These are phyloP conservation scores for Saccharomycopsis sp. DNA, from an alignment of 805 yeast species.

Conservation along the genomic window DNA sequence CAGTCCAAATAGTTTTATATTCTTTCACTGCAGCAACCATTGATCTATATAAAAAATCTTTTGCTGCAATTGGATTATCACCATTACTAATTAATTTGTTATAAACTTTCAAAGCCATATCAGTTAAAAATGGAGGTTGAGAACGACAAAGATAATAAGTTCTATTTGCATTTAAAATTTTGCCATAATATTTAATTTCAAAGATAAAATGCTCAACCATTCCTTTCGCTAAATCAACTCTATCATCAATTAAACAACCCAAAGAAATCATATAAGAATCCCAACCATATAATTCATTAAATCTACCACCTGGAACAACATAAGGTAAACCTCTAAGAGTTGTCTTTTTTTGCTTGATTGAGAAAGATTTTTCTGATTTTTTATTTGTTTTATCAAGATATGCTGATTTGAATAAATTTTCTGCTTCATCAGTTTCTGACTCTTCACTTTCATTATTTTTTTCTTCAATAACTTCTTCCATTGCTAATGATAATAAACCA, in stretches of 20 bases:
- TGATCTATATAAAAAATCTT: constrained; percentile 56
- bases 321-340: constrained; percentile 65
- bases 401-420: background rate
- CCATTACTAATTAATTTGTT: constrained; percentile 39
- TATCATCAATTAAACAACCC: constrained; percentile 63
- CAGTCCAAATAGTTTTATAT: constrained; percentile 71
- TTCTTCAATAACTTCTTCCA: constrained; percentile 33
- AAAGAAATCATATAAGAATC: constrained; percentile 89
- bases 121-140: constrained; percentile 95
- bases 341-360: constrained; percentile 1
- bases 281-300: constrained; percentile 97
- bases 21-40: constrained; percentile 76
- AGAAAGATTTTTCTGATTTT: background rate
- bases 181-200: constrained; percentile 85
- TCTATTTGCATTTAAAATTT: constrained; percentile 88
- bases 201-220: constrained; percentile 89
- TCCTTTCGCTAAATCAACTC: constrained; percentile 66
- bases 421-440: background rate
- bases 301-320: constrained; percentile 95
- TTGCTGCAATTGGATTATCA: constrained; percentile 35
- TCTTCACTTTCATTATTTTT: constrained; percentile 1
- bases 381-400: background rate
- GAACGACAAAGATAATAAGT: constrained; percentile 85
- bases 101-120: constrained; percentile 70
- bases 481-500: constrained; percentile 76